Evolutionary conservation across 768 basidiomycete genomes (phyloP), one percentile per base, ranked within the genome.

Genomic region (Artomyces pyxidatus): DNA sequence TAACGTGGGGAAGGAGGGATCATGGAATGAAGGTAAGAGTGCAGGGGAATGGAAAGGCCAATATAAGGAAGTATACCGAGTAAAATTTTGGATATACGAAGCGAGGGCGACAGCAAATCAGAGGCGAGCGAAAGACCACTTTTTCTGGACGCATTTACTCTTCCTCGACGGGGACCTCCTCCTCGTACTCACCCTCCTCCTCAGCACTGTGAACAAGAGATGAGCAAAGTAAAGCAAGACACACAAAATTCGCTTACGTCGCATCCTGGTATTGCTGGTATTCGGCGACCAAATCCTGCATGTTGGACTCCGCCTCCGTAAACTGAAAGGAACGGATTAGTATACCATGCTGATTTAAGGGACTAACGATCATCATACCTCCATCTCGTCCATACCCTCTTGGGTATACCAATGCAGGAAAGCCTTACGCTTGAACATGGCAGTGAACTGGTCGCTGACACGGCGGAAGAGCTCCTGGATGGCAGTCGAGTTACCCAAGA

Each of bases 341-440:
- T 3, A 3, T 19, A 2, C 11, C 4, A 8, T 11, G 39, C 37
- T 22, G 38, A n/a, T n/a, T n/a, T 14, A 16, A 8, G 3, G 41
- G 32, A n/a, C n/a, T 11, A 26, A 29, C 7, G 7, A 45, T 6
- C 19, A 37, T 64, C 73, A 39, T 45, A 78, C 78, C 76, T 93
- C 89, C 89, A 92, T 90, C 77, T 92, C 91, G 65, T 93, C 95
- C 95, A 99, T 98, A 67, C 96, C 96, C 75, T 98, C 96, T 67
- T 95, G 91, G 29, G 94, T 98, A 70, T 97, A 97, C 94, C 94
- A 95, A 68, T 95, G 88, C 83, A 92, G 78, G 81, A 93, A 93
- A 22, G 94, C 94, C 75, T 97, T 97, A 65, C 95, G 78, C 81
- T 88, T 90, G 80, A 93, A 95, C 96, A 97, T 99, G 70, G 91